These are phyloP conservation scores for Phlebopus sp. DNA, from an alignment of 1,284 basidiomycete genomes.

Conservation along the genomic window DNA sequence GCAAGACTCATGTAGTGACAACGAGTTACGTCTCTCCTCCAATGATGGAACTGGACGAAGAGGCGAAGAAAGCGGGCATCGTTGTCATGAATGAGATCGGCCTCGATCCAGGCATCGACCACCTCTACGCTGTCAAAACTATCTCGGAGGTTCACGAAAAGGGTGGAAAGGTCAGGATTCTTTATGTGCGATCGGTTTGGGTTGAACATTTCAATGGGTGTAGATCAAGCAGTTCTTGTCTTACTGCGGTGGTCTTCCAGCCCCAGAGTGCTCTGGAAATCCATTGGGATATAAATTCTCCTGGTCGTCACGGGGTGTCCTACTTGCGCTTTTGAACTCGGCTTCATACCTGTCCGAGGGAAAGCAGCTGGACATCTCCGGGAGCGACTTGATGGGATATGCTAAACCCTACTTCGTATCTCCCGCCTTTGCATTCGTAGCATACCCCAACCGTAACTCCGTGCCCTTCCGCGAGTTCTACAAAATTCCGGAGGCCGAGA, in stretches of 20 bases:
- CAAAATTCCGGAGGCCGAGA: slow-evolving; percentile 92
- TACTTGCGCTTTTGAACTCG: slow-evolving; percentile 91
- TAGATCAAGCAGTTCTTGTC: slow-evolving; percentile 93
- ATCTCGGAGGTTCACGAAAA: slow-evolving; percentile 92
- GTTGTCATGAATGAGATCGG: slow-evolving; percentile 98
- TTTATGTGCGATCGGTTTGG: neutral
- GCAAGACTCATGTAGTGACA: slow-evolving; percentile 94
- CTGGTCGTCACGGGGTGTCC: slow-evolving; percentile 96
- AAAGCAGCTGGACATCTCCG: slow-evolving; percentile 62
- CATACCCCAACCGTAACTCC: slow-evolving; percentile 97
- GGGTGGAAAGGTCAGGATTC: slow-evolving; percentile 77
- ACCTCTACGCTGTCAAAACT: slow-evolving; percentile 96
- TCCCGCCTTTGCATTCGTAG: slow-evolving; percentile 94
- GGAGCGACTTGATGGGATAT: slow-evolving; percentile 77
- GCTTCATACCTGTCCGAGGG: slow-evolving; percentile 80
- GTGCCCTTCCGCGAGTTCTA: slow-evolving; percentile 86
- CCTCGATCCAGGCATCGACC: slow-evolving; percentile 93
- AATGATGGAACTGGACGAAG: slow-evolving; percentile 85
- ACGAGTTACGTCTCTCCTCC: slow-evolving; percentile 92
- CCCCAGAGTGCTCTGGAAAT: slow-evolving; percentile 88
- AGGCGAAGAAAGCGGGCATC: slow-evolving; percentile 87
- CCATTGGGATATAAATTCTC: slow-evolving; percentile 99
- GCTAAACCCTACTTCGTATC: slow-evolving; percentile 96
- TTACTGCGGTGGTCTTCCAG: slow-evolving; percentile 96
- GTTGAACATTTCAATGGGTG: slow-evolving; percentile 5